Percentiles rank a stretch among this genome's conserved stretches.
phyloP scores from a whole-genome alignment of 192 early-diverging fungal genomes.

The Phycomyces blakesleeanus region DNA sequence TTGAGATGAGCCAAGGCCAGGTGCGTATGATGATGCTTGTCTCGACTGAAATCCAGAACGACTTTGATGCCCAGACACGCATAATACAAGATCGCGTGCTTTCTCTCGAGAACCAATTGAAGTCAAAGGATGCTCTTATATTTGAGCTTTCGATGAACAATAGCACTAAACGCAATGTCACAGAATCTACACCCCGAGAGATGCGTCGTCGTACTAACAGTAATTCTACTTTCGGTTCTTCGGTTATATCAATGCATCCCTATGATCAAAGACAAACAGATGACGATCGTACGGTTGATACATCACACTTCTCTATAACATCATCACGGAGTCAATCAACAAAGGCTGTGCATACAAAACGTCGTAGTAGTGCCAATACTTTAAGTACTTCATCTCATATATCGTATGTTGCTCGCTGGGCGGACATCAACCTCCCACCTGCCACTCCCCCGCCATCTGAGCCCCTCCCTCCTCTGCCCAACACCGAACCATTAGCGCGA shows the following conservation, averaged over 20 bases:
- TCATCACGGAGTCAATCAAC: no score
- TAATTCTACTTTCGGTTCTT: constrained; percentile 1
- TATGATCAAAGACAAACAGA: no score
- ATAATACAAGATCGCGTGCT: not conserved
- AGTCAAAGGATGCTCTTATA: not conserved
- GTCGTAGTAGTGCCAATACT: not conserved
- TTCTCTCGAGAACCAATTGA: not conserved
- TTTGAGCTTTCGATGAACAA: not conserved
- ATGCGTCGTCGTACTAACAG: not conserved
- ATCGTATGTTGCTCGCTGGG: not conserved
- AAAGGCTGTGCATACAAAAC: not conserved
- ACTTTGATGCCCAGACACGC: constrained; percentile 6
- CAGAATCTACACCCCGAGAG: not conserved
- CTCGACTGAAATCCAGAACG: constrained; percentile 25
- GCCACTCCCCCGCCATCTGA: constrained; percentile 21
- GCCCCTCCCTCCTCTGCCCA: constrained; percentile 11
- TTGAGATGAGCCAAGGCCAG: constrained; percentile 18
- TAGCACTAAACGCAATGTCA: not conserved
- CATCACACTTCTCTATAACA: no score
- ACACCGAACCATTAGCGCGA: not conserved
- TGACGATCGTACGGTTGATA: no score
- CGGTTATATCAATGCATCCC: not conserved
- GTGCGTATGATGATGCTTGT: constrained; percentile 24
- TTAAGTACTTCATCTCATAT: not conserved
- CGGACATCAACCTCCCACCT: constrained; percentile 14